phyloP scores from a whole-genome alignment of 1,284 basidiomycete genomes.

The Ceratobasidium sp. region DNA sequence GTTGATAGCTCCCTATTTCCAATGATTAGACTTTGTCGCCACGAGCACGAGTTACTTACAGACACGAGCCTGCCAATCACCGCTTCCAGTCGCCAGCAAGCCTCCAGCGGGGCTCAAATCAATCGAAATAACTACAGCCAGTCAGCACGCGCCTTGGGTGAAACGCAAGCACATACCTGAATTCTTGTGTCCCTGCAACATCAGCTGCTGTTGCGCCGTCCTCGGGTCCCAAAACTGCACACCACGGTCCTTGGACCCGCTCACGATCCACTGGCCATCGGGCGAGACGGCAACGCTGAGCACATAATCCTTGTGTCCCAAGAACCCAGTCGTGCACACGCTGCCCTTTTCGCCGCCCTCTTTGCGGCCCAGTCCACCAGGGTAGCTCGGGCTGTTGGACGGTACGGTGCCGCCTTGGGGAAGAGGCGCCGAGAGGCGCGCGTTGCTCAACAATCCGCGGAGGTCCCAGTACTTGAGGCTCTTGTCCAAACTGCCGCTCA shows the following conservation, averaged over 20 bases:
- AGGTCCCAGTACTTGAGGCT: constrained; percentile 90
- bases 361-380: constrained; percentile 49
- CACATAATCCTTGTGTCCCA: constrained; percentile 89
- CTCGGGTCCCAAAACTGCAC: constrained; percentile 89
- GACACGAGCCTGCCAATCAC: constrained; percentile 83
- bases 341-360: constrained; percentile 55
- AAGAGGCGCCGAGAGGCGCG: constrained; percentile 42
- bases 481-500: constrained; percentile 86
- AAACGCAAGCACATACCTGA: constrained; percentile 57
- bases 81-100: constrained; percentile 83
- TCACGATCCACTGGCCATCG: constrained; percentile 87
- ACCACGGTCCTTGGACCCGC: constrained; percentile 88
- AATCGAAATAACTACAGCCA: constrained; percentile 75
- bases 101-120: constrained; percentile 77
- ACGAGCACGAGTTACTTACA: constrained; percentile 58
- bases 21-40: background rate
- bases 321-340: constrained; percentile 77
- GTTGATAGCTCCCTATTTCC: constrained; percentile 39
- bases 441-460: constrained; percentile 51
- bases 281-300: constrained; percentile 80
- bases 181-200: constrained; percentile 91
- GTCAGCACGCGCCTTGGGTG: constrained; percentile 27
- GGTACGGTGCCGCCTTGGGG: constrained; percentile 40
- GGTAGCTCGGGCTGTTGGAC: constrained; percentile 26
- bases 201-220: constrained; percentile 76